phyloP scores from a whole-genome alignment of 768 basidiomycete species.

The Chalciporus sphaerocephalus region DNA sequence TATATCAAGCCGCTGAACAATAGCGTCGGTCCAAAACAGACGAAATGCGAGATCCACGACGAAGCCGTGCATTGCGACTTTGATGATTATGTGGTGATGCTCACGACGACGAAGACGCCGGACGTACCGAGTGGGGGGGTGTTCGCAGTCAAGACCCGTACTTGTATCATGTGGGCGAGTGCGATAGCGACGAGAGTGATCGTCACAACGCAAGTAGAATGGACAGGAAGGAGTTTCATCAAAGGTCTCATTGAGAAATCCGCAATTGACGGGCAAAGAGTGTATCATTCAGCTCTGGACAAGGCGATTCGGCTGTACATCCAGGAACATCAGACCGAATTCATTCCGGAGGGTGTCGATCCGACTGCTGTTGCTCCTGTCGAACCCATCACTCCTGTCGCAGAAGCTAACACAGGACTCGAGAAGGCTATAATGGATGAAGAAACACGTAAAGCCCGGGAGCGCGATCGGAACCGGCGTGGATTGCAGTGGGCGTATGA shows the following conservation, averaged over 20 bases:
- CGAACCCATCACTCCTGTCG: constrained; percentile 32
- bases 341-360: constrained; percentile 79
- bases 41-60: constrained; percentile 92
- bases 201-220: constrained; percentile 90
- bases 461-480: constrained; percentile 64
- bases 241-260: constrained; percentile 93
- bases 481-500: constrained; percentile 87
- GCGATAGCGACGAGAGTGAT: constrained; percentile 69
- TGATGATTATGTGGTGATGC: constrained; percentile 73
- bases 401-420: constrained; percentile 9
- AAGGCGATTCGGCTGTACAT: constrained; percentile 86
- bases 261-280: constrained; percentile 86
- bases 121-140: constrained; percentile 93
- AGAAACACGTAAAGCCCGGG: constrained; percentile 46
- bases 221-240: constrained; percentile 96
- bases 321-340: constrained; percentile 83
- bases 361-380: constrained; percentile 47
- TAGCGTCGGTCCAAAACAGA: constrained; percentile 87
- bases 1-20: constrained; percentile 93
- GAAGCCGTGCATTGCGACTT: constrained; percentile 77
- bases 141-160: constrained; percentile 90
- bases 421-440: constrained; percentile 5
- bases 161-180: constrained; percentile 94
- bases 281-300: constrained; percentile 80
- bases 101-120: constrained; percentile 89